Percentiles rank a stretch among this genome's conserved stretches.
Evolutionary conservation across 2,329 filamentous ascomycete genomes (phyloP).

Genomic region (Fusarium concolor): DNA sequence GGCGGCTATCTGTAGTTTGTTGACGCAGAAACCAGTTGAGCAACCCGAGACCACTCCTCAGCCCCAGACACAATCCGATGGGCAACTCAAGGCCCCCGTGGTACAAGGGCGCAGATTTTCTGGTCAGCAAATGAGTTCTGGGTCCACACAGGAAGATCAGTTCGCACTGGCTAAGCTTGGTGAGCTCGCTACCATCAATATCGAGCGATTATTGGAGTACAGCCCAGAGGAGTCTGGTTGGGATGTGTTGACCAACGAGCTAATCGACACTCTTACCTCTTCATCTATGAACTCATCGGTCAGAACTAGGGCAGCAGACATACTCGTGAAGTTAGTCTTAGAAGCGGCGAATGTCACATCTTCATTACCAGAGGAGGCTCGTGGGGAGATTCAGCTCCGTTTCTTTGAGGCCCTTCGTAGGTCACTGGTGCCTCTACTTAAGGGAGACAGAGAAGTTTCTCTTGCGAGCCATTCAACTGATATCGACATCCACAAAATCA

Average conservation of each 20-base stretch:
- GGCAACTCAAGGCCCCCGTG: constrained; percentile 52
- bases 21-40: constrained; percentile 58
- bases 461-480: constrained; percentile 73
- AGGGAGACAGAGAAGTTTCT: constrained; percentile 62
- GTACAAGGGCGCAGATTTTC: constrained; percentile 60
- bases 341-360: constrained; percentile 69
- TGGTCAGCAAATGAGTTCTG: constrained; percentile 54
- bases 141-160: constrained; percentile 70
- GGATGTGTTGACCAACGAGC: constrained; percentile 70
- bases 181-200: constrained; percentile 78
- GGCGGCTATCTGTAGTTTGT: constrained; percentile 77
- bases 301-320: constrained; percentile 71
- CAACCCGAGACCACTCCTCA: constrained; percentile 32
- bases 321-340: constrained; percentile 68
- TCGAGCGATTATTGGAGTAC: constrained; percentile 77
- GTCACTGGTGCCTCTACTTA: constrained; percentile 67
- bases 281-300: constrained; percentile 62
- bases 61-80: constrained; percentile 37
- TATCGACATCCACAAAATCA: constrained; percentile 81
- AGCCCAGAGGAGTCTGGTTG: constrained; percentile 79
- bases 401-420: constrained; percentile 74
- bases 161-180: constrained; percentile 80
- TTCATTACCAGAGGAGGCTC: constrained; percentile 60
- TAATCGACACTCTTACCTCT: constrained; percentile 64
- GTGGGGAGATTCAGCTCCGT: constrained; percentile 75